These are phyloP conservation scores for Royoungia palumana DNA, from an alignment of 768 basidiomycete species.

Conservation along the genomic window DNA sequence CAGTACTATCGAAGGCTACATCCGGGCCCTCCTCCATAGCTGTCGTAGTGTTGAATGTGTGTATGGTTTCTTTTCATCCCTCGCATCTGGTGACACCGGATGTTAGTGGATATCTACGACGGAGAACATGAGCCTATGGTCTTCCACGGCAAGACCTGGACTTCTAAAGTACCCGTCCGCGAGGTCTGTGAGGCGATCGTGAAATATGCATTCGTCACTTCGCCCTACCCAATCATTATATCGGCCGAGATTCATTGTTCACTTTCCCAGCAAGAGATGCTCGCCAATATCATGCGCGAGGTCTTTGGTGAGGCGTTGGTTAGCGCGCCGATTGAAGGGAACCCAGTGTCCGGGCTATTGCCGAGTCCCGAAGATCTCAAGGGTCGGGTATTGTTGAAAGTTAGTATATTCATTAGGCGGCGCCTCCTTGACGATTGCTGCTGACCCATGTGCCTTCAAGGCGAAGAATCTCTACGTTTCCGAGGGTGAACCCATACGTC, in stretches of 20 bases:
- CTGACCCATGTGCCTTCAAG: conserved; percentile 33
- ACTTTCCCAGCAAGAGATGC: conserved; percentile 70
- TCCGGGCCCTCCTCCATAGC: conserved; percentile 82
- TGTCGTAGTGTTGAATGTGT: conserved; percentile 92
- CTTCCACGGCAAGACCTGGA: conserved; percentile 87
- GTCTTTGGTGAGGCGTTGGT: conserved; percentile 57
- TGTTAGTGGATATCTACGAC: conserved; percentile 86
- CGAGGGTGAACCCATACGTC: conserved; percentile 32
- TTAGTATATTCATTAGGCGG: conserved; percentile 23
- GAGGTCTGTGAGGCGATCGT: conserved; percentile 80
- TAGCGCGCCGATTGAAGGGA: conserved; percentile 44
- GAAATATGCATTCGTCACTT: conserved; percentile 87
- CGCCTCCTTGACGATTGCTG: not conserved
- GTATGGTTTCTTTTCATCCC: conserved; percentile 27
- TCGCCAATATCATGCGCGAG: conserved; percentile 70
- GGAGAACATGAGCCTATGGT: conserved; percentile 82
- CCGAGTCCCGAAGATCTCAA: conserved; percentile 86
- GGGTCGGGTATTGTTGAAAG: conserved; percentile 81
- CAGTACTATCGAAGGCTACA: conserved; percentile 90
- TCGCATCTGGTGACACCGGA: not conserved
- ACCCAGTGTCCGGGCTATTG: conserved; percentile 47
- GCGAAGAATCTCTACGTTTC: conserved; percentile 74
- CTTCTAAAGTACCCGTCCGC: conserved; percentile 74
- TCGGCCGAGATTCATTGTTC: conserved; percentile 91
- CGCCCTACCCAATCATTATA: conserved; percentile 89